A percentile compares a stretch with the other conserved stretches of the same genome.
phyloP scores from a whole-genome alignment of 441 rosid genomes.

The Gossypium schwendimanii region DNA sequence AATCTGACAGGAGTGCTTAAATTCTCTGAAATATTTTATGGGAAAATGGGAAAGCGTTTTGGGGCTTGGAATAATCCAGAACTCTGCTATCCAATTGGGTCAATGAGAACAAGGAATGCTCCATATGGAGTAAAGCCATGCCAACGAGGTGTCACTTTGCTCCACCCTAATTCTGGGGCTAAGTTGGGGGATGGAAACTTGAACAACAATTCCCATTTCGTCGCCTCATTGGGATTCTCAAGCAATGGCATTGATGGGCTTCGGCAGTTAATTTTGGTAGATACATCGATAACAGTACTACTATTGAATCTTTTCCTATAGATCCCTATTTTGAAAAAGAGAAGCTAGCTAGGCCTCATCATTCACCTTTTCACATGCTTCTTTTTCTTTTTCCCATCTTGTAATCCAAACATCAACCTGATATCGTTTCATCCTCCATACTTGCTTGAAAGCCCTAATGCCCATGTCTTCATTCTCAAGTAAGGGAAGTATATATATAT shows the following conservation, averaged over 20 bases:
- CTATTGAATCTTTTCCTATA: constrained; percentile 16
- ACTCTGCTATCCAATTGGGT: constrained; percentile 49
- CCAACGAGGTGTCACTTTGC: constrained; percentile 29
- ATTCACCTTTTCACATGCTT: constrained; percentile 9
- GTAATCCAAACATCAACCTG: constrained; percentile 10
- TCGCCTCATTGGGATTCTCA: constrained; percentile 42
- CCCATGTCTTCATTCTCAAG: too few relatives aligned
- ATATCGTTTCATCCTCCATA: neutral
- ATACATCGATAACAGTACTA: constrained; percentile 12
- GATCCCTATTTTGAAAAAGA: neutral
- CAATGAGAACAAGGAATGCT: constrained; percentile 24
- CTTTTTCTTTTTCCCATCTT: neutral
- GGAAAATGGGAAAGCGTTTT: constrained; percentile 71
- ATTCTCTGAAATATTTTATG: constrained; percentile 48
- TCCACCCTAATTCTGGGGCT: constrained; percentile 29
- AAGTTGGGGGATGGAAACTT: constrained; percentile 24
- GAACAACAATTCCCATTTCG: constrained; percentile 25
- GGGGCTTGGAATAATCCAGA: constrained; percentile 84
- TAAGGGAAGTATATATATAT: too few relatives aligned
- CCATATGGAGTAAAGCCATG: constrained; percentile 73
- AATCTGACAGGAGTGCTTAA: constrained; percentile 68
- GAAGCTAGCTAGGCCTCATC: neutral
- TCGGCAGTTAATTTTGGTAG: constrained; percentile 22
- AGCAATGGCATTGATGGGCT: constrained; percentile 24
- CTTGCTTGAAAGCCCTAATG: too few relatives aligned